Percentiles rank a stretch among this genome's conserved stretches.
These are phyloP conservation scores for Beta macrorhiza DNA, from an alignment of 179 eudicot species.

Conservation along the genomic window DNA sequence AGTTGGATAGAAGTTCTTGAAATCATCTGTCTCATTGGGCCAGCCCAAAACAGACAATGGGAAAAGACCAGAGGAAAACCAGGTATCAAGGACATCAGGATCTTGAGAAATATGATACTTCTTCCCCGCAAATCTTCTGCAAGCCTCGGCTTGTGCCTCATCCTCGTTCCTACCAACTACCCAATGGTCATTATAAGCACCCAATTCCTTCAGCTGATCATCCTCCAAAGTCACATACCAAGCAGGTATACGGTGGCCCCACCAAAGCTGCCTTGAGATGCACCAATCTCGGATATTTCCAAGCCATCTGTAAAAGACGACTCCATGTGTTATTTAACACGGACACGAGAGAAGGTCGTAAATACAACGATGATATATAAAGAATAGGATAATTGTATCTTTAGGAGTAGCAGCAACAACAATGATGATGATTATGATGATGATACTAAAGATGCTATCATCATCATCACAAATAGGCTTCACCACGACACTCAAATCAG, in stretches of 20 bases:
- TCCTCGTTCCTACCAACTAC: conserved; percentile 76
- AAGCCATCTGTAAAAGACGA: conserved; percentile 67
- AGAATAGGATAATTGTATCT: neutral
- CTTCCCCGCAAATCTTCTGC: conserved; percentile 51
- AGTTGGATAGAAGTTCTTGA: conserved; percentile 83
- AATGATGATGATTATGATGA: neutral
- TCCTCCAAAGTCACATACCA: conserved; percentile 85
- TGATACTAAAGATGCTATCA: neutral
- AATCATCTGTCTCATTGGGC: conserved; percentile 83
- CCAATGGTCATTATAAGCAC: conserved; percentile 86
- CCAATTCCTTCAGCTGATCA: conserved; percentile 70
- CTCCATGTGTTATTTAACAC: conserved; percentile 1
- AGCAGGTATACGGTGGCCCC: conserved; percentile 98
- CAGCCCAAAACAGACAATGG: conserved; percentile 81
- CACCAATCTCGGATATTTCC: conserved; percentile 98
- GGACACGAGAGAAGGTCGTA: neutral
- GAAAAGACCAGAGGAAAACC: conserved; percentile 38
- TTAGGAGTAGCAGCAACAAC: neutral
- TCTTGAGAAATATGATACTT: conserved; percentile 73
- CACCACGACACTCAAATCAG: neutral
- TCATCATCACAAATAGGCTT: conserved; percentile 3
- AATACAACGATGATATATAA: neutral
- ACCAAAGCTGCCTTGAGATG: conserved; percentile 96
- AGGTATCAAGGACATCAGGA: conserved; percentile 47
- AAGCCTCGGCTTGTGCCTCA: conserved; percentile 71